Base-by-base conservation (phyloP, 2,329 filamentous ascomycete genomes). In the Colletotrichum sp. region DNA sequence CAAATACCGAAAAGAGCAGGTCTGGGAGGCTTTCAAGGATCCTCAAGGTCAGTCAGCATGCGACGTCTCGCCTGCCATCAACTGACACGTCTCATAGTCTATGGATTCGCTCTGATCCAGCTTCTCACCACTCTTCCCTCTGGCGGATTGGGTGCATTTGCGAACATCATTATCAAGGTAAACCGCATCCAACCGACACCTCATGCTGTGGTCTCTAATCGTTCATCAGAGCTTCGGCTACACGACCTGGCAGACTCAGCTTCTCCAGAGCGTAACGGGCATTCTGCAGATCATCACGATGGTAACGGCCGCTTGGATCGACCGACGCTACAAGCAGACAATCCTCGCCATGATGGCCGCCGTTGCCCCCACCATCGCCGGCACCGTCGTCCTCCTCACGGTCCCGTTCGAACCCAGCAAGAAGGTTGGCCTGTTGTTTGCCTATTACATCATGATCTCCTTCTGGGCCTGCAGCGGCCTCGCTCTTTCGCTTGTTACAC, bases 51-150 rank as follows among this genome's bases (percentile, higher is more conserved):
- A 18, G 60, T 39, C 8, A 24, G 13, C 28, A 5, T 55, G 24
- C 32, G n/a, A 2, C 2, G 5, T 5, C 12, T 9, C 15, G 5
- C 21, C 10, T 30, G 6, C 6, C 12, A 24, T 39, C 8, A 5
- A 5, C 39, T 73, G 10, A 73, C 30, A 9, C 7, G 9, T 2
- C 12, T 44, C 4, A 2, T 55, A 75, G 72, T 88, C 36, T 94
- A 89, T 86, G 91, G 90, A 60, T 93, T 94, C 80, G 90, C 89
- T 64, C 83, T 91, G 8, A 93, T 95, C 59, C 90, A 92, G 69
- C 86, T 96, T 21, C 93, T 92, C 83, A 95, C 94, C 0, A 95
- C 93, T 0, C 86, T 96, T 2, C 94, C 94, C 0, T 95, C 93
- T 0, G 92, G 90, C 32, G 94, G 94, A 0, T 89, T 96, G 0